Base-by-base conservation (phyloP, 352 stramenopile species). In the Phytophthora colocasiae region DNA sequence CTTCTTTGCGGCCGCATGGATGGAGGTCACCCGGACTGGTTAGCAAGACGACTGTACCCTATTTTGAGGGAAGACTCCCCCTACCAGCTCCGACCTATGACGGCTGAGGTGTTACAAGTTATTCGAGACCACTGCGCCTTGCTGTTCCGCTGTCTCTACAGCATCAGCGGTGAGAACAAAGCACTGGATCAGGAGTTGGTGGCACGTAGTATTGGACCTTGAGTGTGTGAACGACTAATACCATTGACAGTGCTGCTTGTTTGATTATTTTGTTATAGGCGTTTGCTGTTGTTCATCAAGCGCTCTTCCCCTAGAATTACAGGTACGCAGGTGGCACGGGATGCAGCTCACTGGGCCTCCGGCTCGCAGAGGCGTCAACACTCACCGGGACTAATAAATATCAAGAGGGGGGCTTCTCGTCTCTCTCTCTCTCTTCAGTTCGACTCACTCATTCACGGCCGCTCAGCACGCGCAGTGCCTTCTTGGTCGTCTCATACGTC, bases 401-500 rank as follows among this genome's bases (percentile, higher is more conserved):
- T 61, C 61, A 75, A 71, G 61, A 71, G 54, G 66, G 60, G 58
- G 50, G 55, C 62, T 69, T 69, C 52, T 69, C 40, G 46, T 69
- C 46, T 70, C 68, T 75, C 63, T n/a, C n/a, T n/a, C n/a, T 72
- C 56, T 56, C 49, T 54, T 53, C 22, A 15, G 14, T 48, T 24
- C 9, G 9, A 14, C 43, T 50, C 41, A 41, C 44, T 70, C 52
- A 64, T 39, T 50, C 63, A 43, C 49, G 43, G 27, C 62, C 66
- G 32, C 63, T 75, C 14, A 89, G 48, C 44, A 81, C 40, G 24
- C 78, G 78, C 49, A 91, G 62, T 14, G 71, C 69, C 71, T 90
- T 84, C 70, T 94, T 94, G 53, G 81, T 91, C 67, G 77, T 83
- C 66, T 94, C 86, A 57, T 89, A 94, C 26, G 86, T 90, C 62